Base-by-base conservation (phyloP, 2,329 filamentous ascomycete genomes). In the Fusarium dimerum region DNA sequence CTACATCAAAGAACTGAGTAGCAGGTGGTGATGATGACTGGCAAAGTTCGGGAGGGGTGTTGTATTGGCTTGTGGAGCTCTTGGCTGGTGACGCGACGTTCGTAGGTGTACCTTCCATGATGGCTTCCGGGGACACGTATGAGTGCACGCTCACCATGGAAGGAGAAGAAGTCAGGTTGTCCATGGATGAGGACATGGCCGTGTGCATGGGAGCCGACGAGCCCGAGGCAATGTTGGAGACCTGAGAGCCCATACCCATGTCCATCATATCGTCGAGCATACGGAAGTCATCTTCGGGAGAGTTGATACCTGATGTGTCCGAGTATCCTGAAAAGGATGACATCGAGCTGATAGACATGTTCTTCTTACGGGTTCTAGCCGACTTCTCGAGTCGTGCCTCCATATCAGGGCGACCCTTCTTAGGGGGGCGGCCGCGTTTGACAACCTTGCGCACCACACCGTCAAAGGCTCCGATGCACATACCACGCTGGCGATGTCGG, bases 381-480 rank as follows among this genome's bases (percentile, higher is more conserved):
- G 81, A 76, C 71, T 86, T 86, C 2, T 83, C 79, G 48, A 79
- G 69, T 9, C 83, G 77, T 45, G 81, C 72, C 5, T 82, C 80
- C 66, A 80, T 71, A 43, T 84, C 81, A 0, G 83, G 83, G 7
- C 83, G 65, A 58, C 80, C 76, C 76, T 87, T 87, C 56, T 83
- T 78, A 10, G 57, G 57, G 6, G 85, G 85, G 16, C 85, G 76
- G 9, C 85, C 85, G n/a, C 82, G 77, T 74, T 85, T 85, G 41
- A 81, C 82, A 7, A 79, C 74, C 66, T 84, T 84, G 45, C 81
- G 76, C 7, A 83, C 81, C 13, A 83, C 76, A 39, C 92, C 92
- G 58, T 96, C 91, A 64, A 97, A 95, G 6, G 92, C 93, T 50
- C 94, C 94, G 51, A 94, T 88, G 72, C 94, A 99, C 90, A 97